These are phyloP conservation scores for Puccinia coronata DNA, from an alignment of 1,284 basidiomycete species.

Conservation along the genomic window DNA sequence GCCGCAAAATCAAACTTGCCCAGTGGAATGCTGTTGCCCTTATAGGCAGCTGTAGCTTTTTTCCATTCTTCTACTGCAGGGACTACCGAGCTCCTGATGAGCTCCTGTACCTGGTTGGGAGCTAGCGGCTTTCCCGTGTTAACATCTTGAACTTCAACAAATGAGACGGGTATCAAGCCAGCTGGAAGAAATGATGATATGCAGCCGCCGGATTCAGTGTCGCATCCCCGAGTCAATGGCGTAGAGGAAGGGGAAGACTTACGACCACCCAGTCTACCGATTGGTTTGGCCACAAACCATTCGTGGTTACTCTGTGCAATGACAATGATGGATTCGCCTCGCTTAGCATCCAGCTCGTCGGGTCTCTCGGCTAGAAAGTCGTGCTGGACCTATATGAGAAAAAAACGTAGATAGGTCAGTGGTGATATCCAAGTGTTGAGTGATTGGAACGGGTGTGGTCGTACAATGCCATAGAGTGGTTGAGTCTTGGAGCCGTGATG, in stretches of 20 bases:
- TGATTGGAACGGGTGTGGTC: background rate
- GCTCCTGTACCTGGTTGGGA: conserved; percentile 68
- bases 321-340: conserved; percentile 84
- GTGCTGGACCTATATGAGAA: conserved; percentile 74
- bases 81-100: conserved; percentile 81
- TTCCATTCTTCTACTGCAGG: conserved; percentile 99
- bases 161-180: conserved; percentile 92
- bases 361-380: conserved; percentile 91
- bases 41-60: conserved; percentile 88
- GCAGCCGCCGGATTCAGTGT: too few relatives aligned
- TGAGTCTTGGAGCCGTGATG: conserved; percentile 14
- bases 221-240: too few relatives aligned
- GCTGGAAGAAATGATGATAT: conserved; percentile 57
- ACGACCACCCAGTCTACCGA: conserved; percentile 83
- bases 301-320: conserved; percentile 74
- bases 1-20: conserved; percentile 75
- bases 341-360: conserved; percentile 92
- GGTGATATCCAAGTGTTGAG: background rate
- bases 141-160: conserved; percentile 93
- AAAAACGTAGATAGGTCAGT: background rate
- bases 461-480: conserved; percentile 43
- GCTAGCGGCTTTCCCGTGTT: conserved; percentile 65
- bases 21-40: conserved; percentile 90
- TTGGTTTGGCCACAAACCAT: conserved; percentile 77
- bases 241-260: background rate